Base-by-base conservation (phyloP, 139 green algal genomes). In the Ulvella scutata region DNA sequence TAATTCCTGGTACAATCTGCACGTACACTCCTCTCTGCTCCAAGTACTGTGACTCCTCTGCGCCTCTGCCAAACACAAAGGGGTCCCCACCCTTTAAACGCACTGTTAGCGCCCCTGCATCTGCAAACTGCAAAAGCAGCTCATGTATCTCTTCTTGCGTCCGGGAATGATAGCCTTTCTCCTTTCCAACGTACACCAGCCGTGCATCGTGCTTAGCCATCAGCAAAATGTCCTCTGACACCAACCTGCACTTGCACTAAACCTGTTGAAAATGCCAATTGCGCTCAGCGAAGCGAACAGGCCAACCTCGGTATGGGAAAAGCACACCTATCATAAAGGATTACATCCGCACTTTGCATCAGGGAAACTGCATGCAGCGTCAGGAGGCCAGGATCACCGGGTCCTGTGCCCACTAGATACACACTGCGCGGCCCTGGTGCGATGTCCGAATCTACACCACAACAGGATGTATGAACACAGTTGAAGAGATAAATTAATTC, bases 111-210 rank as follows among this genome's bases (percentile, higher is more conserved):
- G 87, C 87, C 43, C 89, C 92, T 34, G 90, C 83, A 61, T 91
- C 80, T 6, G 94, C 90, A 83, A 98, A 98, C 2, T 82, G 73
- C 31, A 90, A 82, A 73, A 99, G 83, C 81, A 98, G 82, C 76
- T 93, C 85, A 73, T 98, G 92, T 38, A 98, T 98, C 79, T 98
- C 92, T 4, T 90, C 86, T 76, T 96, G 94, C 26, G 87, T 92
- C 51, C 92, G 86, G 0, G 91, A 98, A 86, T 98, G 95, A 76
- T 93, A 97, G 75, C 90, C 82, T 61, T 75, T 62, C 67, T 94
- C 79, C 88, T 99, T 99, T 62, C 95, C 95, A 39, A 98, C 95
- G 72, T 98, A 98, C 44, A 99, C 84, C 90, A 98, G 94, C 23
- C 86, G 79, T 4, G 92, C 91, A 10, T 72, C 77, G 1, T 78